Evolutionary conservation across 179 eudicot genomes (phyloP).

Genomic region (Beta lomatogona): DNA sequence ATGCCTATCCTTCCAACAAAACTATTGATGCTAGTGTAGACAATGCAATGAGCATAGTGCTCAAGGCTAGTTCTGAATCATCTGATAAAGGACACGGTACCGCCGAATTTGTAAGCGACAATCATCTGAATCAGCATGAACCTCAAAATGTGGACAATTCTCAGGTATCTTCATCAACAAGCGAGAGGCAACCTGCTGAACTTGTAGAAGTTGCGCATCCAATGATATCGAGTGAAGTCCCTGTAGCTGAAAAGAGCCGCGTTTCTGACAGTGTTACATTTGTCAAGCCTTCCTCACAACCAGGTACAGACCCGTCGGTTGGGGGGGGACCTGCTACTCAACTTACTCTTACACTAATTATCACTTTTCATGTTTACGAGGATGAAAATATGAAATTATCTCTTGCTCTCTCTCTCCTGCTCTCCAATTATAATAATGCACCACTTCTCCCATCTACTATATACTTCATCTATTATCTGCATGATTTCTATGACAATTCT

Average conservation of each 20-base stretch:
- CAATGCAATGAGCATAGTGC: constrained; percentile 14
- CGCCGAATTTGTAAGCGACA: constrained; percentile 16
- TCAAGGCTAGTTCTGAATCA: constrained; percentile 30
- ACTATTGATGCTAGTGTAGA: constrained; percentile 14
- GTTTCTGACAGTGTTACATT: constrained; percentile 17
- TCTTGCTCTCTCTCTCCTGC: background rate
- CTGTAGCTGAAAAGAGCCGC: constrained; percentile 28
- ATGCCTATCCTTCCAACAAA: constrained; percentile 14
- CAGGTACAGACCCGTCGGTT: constrained; percentile 15
- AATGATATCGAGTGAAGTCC: constrained; percentile 16
- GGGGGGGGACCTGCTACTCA: constrained; percentile 29
- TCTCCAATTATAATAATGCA: background rate
- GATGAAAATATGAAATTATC: background rate
- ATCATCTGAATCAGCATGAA: constrained; percentile 24
- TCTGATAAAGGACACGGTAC: constrained; percentile 30
- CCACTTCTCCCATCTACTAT: background rate
- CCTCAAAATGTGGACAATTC: constrained; percentile 22
- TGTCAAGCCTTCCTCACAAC: constrained; percentile 29
- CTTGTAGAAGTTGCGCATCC: constrained; percentile 22
- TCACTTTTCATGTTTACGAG: constrained; percentile 4
- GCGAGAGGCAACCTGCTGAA: constrained; percentile 23
- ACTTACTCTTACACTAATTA: background rate
- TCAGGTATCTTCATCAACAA: constrained; percentile 27
- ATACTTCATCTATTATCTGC: background rate
- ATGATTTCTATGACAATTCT: background rate